Percentiles rank a stretch among this genome's conserved stretches.
phyloP scores from a whole-genome alignment of 768 basidiomycete species.

The Mycena amicta region DNA sequence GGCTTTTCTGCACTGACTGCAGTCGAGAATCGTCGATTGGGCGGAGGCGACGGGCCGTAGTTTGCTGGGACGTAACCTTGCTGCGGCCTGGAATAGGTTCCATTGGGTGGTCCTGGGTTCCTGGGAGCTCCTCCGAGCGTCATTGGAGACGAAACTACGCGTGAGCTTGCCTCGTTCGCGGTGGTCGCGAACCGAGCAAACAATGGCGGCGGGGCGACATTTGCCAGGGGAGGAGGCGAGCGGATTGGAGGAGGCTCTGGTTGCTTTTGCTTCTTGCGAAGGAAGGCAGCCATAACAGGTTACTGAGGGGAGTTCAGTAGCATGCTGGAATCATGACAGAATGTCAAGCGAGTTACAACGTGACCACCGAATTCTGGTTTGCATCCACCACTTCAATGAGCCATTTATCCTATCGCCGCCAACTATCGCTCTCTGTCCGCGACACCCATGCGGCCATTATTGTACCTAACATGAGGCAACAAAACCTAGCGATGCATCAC shows the following conservation, averaged over 20 bases:
- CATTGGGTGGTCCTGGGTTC: constrained; percentile 7
- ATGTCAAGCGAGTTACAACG: too few species aligned
- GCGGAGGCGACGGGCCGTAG: not conserved
- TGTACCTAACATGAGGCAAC: not conserved
- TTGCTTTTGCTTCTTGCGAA: constrained; percentile 22
- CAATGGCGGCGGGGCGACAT: constrained; percentile 7
- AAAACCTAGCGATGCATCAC: not conserved
- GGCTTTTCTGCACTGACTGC: constrained; percentile 19
- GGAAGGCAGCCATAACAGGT: constrained; percentile 21
- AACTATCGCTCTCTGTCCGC: not conserved
- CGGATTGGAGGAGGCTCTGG: constrained; percentile 3
- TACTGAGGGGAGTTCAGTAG: constrained; percentile 4
- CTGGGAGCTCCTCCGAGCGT: constrained; percentile 10
- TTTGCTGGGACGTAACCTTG: constrained; percentile 18
- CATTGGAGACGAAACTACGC: constrained; percentile 22
- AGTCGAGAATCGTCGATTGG: constrained; percentile 18
- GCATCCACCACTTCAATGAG: not conserved
- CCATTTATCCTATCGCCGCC: not conserved
- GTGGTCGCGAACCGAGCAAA: constrained; percentile 21
- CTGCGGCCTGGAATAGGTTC: constrained; percentile 9
- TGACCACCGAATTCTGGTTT: too few species aligned
- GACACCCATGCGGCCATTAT: not conserved
- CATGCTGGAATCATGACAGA: not conserved
- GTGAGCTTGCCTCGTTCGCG: constrained; percentile 2
- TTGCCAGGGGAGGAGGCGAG: constrained; percentile 4